phyloP scores from a whole-genome alignment of 352 stramenopile species.

The Phytophthora citrophthora region DNA sequence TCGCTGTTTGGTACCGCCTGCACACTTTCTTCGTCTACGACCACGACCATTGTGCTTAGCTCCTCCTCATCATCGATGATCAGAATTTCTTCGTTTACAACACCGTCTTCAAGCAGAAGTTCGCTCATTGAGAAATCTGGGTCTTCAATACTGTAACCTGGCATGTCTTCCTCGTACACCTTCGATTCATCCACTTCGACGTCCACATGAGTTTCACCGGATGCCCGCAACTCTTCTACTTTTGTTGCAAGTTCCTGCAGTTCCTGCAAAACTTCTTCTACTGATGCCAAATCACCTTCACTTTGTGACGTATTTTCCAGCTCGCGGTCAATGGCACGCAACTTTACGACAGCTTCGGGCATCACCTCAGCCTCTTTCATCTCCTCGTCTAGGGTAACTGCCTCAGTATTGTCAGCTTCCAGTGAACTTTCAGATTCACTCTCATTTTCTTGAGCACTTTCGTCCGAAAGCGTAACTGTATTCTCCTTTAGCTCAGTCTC shows the following conservation, averaged over 20 bases:
- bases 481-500: slow-evolving; percentile 2
- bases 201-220: background rate
- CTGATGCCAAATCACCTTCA: background rate
- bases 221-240: slow-evolving; percentile 1
- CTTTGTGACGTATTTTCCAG: slow-evolving; percentile 5
- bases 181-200: slow-evolving; percentile 1
- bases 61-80: slow-evolving; percentile 13
- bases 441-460: slow-evolving; percentile 10
- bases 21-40: slow-evolving; percentile 6
- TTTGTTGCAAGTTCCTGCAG: background rate
- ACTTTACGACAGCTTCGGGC: slow-evolving; percentile 12
- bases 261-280: slow-evolving; percentile 8
- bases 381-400: slow-evolving; percentile 1
- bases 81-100: slow-evolving; percentile 2
- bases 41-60: background rate
- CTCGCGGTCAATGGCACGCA: slow-evolving; percentile 1
- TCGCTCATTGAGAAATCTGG: background rate
- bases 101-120: slow-evolving; percentile 1
- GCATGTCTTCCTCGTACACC: background rate
- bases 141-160: slow-evolving; percentile 10
- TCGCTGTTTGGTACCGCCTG: slow-evolving; percentile 1
- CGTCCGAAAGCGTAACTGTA: background rate
- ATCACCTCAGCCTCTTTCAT: slow-evolving; percentile 29
- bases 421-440: background rate
- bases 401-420: slow-evolving; percentile 1